Evolutionary conservation across 768 basidiomycete genomes (phyloP), one percentile per base, ranked within the genome.

Genomic region (Amanita pallidorosea): DNA sequence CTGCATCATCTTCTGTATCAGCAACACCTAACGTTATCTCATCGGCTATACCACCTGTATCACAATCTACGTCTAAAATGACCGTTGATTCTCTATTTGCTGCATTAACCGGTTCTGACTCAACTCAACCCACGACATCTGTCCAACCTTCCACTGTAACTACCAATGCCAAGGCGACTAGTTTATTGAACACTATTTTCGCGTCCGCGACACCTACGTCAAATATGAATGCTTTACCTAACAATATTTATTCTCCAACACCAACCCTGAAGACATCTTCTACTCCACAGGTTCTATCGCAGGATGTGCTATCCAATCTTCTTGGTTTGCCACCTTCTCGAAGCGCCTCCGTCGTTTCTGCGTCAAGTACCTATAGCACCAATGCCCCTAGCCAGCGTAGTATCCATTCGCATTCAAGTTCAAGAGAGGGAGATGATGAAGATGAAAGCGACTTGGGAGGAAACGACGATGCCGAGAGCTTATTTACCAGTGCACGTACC

Each of bases 131-230:
- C 36, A 64, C 68, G 25, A 56, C 68, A 35, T 34, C 25, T 27
- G 15, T 23, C 8, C 33, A 35, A 47, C 38, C 60, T 6, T 35
- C 54, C 36, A 36, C 54, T 49, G 49, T 46, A 45, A 51, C 52
- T 62, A 37, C 61, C 38, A 66, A 20, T 59, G 23, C 18, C 12
- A 50, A 50, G 43, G 37, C 65, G 35, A 75, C 76, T n/a, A 83
- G 85, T 5, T 68, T 89, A 29, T 67, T 89, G 13, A 71, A 84
- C 55, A 73, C 77, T 11, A 85, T 89, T 37, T 88, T 89, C 60
- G 86, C 86, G 3, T 88, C 85, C 5, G 86, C 80, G 5, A 66
- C 54, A 52, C 23, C 52, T 53, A 22, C 33, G 11, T 22, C 47
- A 17, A 48, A n/a, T 36, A 34, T 35, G 33, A 47, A 45, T 38